Evolutionary conservation across 2,329 filamentous ascomycete species (phyloP), one percentile per base, ranked within the genome.

Genomic region (Cordyceps fumosorosea): DNA sequence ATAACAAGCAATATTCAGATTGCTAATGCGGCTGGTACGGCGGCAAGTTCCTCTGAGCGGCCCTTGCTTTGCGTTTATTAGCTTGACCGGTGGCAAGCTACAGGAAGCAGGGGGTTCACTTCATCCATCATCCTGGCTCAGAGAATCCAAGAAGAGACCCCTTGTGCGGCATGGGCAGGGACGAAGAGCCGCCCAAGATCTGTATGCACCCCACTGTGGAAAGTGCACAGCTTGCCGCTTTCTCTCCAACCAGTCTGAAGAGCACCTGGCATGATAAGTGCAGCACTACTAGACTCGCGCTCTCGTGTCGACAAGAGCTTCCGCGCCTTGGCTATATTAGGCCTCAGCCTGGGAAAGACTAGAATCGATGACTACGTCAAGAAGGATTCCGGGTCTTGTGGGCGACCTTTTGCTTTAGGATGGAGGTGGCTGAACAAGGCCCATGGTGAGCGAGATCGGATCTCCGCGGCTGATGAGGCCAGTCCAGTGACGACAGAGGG

Each of bases 81-180:
- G n/a, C 50, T 60, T 60, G 37, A 60, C 57, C 57, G 50, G 50
- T 60, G 48, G 53, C 57, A 60, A 60, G 57, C 57, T 53, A 60
- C 57, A 60, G 57, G 44, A 60, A 32, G 45, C 45, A 6, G 14
- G 45, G 45, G 32, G n/a, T 16, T 16, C 45, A 20, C 18, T 22
- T 24, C 26, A n/a, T 14, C 16, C 48, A 26, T 50, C 24, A 29
- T 5, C 37, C 22, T 12, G 52, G 22, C 7, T 16, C 22, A 37
- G 11, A 37, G 8, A 37, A 14, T 12, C 11, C 34, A 5, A 37
- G 34, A 37, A 14, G 5, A 7, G 29, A 29, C 29, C 5, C 29
- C 6, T 5, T 29, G 29, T 29, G n/a, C 8, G 34, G 34, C 34
- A 11, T 37, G 34, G 34, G 11, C n/a, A 37, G 34, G 12, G 24